phyloP scores from a whole-genome alignment of 371 early-diverging fungal species.

The Lichtheimia ramosa region DNA sequence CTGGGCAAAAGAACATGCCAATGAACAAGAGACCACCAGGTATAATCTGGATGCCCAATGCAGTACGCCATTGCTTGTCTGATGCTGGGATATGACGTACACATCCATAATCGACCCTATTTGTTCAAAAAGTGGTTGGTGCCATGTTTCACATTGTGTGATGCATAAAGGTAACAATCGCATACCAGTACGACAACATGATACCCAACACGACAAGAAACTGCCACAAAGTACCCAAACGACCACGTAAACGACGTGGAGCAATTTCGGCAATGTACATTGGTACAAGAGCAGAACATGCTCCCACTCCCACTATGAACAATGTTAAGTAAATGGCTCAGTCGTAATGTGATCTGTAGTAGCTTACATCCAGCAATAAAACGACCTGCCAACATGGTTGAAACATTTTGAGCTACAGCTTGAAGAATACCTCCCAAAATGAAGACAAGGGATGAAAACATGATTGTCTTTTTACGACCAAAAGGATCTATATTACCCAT shows the following conservation, averaged over 20 bases:
- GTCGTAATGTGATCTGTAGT: background rate
- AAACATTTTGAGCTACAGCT: conserved; percentile 33
- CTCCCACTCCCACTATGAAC: conserved; percentile 44
- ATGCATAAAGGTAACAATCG: background rate
- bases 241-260: conserved; percentile 41
- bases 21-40: conserved; percentile 56
- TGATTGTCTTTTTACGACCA: conserved; percentile 42
- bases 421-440: conserved; percentile 40
- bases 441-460: conserved; percentile 30
- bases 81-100: conserved; percentile 25
- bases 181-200: conserved; percentile 48
- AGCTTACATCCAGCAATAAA: conserved; percentile 46
- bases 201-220: conserved; percentile 48
- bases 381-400: conserved; percentile 44
- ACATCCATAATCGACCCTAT: conserved; percentile 43
- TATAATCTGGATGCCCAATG: conserved; percentile 48
- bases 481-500: conserved; percentile 26
- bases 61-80: conserved; percentile 37
- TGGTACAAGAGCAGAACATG: conserved; percentile 41
- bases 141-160: no score
- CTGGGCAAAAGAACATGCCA: conserved; percentile 59
- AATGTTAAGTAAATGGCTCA: background rate
- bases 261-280: conserved; percentile 52
- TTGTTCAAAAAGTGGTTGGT: no score
- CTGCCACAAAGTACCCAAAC: conserved; percentile 50